These are phyloP conservation scores for Beta macrorhiza DNA, from an alignment of 179 eudicot genomes.

Conservation along the genomic window DNA sequence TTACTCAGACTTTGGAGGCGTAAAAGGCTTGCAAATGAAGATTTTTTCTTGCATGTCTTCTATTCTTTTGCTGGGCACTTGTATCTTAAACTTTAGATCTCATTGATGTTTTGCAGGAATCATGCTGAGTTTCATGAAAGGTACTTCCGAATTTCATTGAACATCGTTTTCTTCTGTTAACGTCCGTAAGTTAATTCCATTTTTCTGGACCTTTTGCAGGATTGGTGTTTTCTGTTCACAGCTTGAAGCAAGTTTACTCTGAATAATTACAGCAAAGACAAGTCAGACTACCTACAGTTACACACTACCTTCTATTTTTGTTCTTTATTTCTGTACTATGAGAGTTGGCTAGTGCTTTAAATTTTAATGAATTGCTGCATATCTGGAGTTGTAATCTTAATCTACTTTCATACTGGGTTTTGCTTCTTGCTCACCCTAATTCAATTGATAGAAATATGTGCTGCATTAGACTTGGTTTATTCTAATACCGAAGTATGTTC, in stretches of 20 bases:
- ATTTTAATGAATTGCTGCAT: not conserved
- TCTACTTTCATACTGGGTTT: not conserved
- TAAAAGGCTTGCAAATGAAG: not conserved
- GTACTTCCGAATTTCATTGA: not conserved
- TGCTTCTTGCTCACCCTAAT: not conserved
- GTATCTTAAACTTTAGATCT: not conserved
- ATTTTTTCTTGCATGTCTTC: not conserved
- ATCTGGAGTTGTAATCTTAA: not conserved
- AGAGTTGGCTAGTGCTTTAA: not conserved
- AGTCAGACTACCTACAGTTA: too few relatives aligned
- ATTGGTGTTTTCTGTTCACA: not conserved
- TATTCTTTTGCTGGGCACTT: not conserved
- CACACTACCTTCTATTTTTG: not conserved
- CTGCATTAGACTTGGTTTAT: not conserved
- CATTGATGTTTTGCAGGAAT: constrained; percentile 2
- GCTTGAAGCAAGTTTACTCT: not conserved
- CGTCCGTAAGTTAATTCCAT: not conserved
- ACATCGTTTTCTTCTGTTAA: not conserved
- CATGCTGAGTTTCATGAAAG: not conserved
- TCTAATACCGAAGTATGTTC: not conserved
- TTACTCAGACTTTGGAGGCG: not conserved
- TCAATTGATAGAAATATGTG: not conserved
- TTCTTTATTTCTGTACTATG: not conserved
- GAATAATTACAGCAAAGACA: not conserved
- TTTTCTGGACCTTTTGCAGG: not conserved